These are phyloP conservation scores for Globisporangium solare DNA, from an alignment of 352 stramenopile species.

Conservation along the genomic window DNA sequence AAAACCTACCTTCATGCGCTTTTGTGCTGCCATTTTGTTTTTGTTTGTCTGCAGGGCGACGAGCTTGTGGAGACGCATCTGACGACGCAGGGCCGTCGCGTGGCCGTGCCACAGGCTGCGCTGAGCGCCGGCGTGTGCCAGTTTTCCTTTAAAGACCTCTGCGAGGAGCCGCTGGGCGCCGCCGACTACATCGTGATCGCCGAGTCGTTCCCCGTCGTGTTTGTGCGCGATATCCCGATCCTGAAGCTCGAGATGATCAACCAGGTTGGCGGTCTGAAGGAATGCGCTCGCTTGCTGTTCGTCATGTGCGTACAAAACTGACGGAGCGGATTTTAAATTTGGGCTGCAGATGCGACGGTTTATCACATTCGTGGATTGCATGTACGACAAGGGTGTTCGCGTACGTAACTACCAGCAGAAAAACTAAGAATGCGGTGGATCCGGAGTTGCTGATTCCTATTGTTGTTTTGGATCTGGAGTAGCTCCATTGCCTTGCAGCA, in stretches of 20 bases:
- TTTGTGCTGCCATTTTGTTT: not conserved
- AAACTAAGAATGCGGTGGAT: too few relatives aligned
- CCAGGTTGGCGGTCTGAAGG: slow-evolving; percentile 30
- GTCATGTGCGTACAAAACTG: not conserved
- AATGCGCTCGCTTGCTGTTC: slow-evolving; percentile 3
- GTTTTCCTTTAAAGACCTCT: slow-evolving; percentile 97
- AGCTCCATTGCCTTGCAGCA: slow-evolving; percentile 75
- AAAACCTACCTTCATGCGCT: not conserved
- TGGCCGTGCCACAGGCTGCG: slow-evolving; percentile 58
- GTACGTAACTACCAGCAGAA: slow-evolving; percentile 29
- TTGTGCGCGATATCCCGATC: slow-evolving; percentile 90
- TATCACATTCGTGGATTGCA: slow-evolving; percentile 98
- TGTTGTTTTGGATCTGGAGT: not conserved
- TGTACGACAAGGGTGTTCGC: slow-evolving; percentile 91
- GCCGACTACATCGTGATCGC: slow-evolving; percentile 95
- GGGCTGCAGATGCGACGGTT: slow-evolving; percentile 86
- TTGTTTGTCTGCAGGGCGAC: slow-evolving; percentile 34
- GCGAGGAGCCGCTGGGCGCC: slow-evolving; percentile 88
- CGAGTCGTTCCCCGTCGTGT: slow-evolving; percentile 79
- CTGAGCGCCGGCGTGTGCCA: slow-evolving; percentile 50
- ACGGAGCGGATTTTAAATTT: not conserved
- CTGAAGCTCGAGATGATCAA: slow-evolving; percentile 90
- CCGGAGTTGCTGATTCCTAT: not conserved
- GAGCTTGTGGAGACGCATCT: slow-evolving; percentile 41
- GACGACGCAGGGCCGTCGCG: slow-evolving; percentile 62